These are phyloP conservation scores for Rhynchospora breviuscula DNA, from an alignment of 176 grass and related monocot genomes.

Conservation along the genomic window DNA sequence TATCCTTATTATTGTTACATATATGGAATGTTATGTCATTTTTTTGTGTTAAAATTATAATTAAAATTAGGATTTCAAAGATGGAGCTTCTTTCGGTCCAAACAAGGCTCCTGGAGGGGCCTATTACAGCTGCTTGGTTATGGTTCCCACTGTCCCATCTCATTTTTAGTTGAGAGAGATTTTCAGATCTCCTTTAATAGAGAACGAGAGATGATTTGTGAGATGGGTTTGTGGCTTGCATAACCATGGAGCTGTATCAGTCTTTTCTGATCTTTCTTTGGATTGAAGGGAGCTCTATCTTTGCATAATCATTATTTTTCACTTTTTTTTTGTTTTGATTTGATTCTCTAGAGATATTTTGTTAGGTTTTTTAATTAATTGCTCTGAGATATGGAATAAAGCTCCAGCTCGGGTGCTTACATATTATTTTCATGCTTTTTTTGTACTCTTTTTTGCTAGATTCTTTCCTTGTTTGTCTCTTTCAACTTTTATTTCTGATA, in stretches of 20 bases:
- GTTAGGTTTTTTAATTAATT: no score
- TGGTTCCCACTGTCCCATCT: conserved; percentile 76
- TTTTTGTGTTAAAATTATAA: no score
- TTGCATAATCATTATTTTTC: neutral
- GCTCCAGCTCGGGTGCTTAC: no score
- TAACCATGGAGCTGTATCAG: conserved; percentile 58
- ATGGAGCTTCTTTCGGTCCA: conserved; percentile 55
- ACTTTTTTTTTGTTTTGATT: neutral
- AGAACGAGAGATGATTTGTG: conserved; percentile 3
- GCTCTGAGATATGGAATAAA: no score
- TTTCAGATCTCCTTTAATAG: neutral
- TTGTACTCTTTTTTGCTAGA: no score
- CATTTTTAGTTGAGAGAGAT: neutral
- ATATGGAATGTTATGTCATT: no score
- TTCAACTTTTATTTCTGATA: no score
- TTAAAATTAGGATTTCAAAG: conserved; percentile 5
- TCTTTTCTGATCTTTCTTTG: conserved; percentile 54
- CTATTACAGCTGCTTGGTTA: conserved; percentile 62
- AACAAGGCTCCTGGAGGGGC: conserved; percentile 39
- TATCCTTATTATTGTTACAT: no score
- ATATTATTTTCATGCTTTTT: no score
- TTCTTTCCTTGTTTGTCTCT: no score
- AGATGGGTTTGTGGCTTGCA: conserved; percentile 79
- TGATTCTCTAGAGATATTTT: no score
- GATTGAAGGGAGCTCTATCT: conserved; percentile 98